Base-by-base conservation (phyloP, 1,284 basidiomycete species). In the Anthracocystis walkeri region DNA sequence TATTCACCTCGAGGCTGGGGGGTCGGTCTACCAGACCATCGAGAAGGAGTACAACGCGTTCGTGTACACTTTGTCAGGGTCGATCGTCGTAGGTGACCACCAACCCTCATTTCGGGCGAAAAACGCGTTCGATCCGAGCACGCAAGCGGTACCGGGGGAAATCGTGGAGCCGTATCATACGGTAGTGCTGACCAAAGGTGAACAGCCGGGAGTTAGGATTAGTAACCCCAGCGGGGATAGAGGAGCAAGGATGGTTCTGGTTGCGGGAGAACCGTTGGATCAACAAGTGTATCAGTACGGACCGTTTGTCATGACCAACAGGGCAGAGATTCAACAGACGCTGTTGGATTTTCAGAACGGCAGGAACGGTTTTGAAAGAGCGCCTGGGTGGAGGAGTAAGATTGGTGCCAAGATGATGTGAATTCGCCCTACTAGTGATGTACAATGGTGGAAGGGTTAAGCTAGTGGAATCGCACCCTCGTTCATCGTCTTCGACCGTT, bases 321-420 rank as follows among this genome's bases (percentile, higher is more conserved):
- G 88, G 16, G 89, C 92, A 70, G 94, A 95, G 78, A 93, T 96
- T 35, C 89, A 92, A 81, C 88, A 92, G 83, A 93, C 95, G 0
- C 86, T 97, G 63, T 81, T 90, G 46, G 95, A 97, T 83, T 97
- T 91, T 90, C 92, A 91, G 86, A 86, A 87, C 48, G 91, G 90
- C 20, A 86, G 82, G 70, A 97, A 97, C 83, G 95, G 95, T 0
- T 97, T 97, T 83, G 95, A 98, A 86, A 91, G 91, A 54, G 94
- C 93, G 0, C 90, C 91, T 62, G 90, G 88, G 5, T 97, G 95
- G 95, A 89, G 91, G 86, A 93, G 92, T 79, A 88, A 91, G 84
- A 95, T 96, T 35, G 81, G 73, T 10, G 73, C 70, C 0, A 11
- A 35, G 4, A 73, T 73, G 70, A 45, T 21, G 33, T 63, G n/a